Evolutionary conservation across 2,329 filamentous ascomycete genomes (phyloP), one percentile per base, ranked within the genome.

Genomic region (Beauveria medogensis): DNA sequence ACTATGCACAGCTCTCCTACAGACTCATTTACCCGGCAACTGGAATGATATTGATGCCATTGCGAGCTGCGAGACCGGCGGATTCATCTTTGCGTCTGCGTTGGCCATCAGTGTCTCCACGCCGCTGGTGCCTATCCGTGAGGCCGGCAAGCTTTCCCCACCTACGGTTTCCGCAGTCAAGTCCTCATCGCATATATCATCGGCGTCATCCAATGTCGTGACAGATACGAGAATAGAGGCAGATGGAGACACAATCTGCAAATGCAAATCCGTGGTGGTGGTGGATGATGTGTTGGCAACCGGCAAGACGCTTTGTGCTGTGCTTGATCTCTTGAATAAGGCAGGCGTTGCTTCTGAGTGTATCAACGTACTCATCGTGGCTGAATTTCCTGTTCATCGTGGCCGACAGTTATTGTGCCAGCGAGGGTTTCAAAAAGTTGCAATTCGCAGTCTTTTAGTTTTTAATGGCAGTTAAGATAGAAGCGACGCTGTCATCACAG

Each of bases 211-310:
- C 68, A n/a, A 59, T 58, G 54, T 64, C 68, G 1, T 5, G n/a
- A 51, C 12, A n/a, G 26, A 16, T 14, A 24, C 30, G 34, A 59
- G 3, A 24, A 76, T 86, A 7, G 82, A 84, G 70, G 82, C 87
- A 68, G 73, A 73, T 18, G 66, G 65, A 20, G 71, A 77, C 71
- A 69, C 70, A 43, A 37, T 86, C 20, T 65, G 72, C 0, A 66
- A 28, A 41, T 75, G 71, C 1, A 71, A 69, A 4, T 73, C 72
- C 4, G 78, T 86, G 12, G 73, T 86, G n/a, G 75, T 86, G 0
- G 75, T 87, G 5, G 83, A 87, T 62, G 83, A 87, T 69, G 82
- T 85, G 30, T 77, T 87, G 60, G 75, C 83, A 6, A 81, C 79
- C 0, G 83, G 82, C 1, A 65, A 74, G 64, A 86, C 83, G 3